Conservation (phyloP, 2,329 filamentous ascomycete genomes). For the Fusarium stilboides region DNA sequence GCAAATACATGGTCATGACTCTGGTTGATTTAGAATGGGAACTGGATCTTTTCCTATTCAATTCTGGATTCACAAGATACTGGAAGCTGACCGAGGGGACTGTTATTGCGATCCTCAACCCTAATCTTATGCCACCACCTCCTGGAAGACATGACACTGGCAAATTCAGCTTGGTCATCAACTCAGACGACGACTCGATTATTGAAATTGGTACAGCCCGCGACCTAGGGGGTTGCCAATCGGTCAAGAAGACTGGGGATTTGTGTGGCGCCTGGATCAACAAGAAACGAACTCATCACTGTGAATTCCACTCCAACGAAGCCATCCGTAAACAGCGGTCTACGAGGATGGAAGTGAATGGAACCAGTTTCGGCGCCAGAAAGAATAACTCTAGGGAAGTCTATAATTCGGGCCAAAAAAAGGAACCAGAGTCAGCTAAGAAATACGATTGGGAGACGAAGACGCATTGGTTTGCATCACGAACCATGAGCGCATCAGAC, state of each 20-base stretch:
- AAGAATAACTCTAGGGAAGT: conserved; percentile 52
- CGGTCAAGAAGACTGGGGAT: conserved; percentile 86
- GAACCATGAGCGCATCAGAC: conserved; percentile 68
- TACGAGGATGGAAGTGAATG: conserved; percentile 84
- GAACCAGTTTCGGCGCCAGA: conserved; percentile 66
- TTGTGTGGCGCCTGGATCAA: conserved; percentile 90
- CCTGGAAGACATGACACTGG: conserved; percentile 82
- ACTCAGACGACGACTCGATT: conserved; percentile 88
- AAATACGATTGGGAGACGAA: conserved; percentile 73
- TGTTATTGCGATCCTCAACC: conserved; percentile 92
- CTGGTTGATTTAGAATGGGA: conserved; percentile 93
- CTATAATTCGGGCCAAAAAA: conserved; percentile 27
- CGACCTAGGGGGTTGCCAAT: conserved; percentile 91
- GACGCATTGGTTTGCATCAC: conserved; percentile 68
- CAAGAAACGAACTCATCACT: conserved; percentile 87
- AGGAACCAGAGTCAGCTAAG: conserved; percentile 37
- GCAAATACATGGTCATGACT: conserved; percentile 94
- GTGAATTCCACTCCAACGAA: conserved; percentile 91
- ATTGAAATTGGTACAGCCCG: conserved; percentile 89
- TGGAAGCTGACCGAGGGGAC: conserved; percentile 97
- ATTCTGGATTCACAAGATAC: conserved; percentile 89
- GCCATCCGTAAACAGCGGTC: conserved; percentile 78
- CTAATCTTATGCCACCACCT: conserved; percentile 89
- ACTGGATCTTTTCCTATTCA: conserved; percentile 92
- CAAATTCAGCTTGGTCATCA: conserved; percentile 87